Base-by-base conservation (phyloP, 179 eudicot species). In the Drosera spatulata region DNA sequence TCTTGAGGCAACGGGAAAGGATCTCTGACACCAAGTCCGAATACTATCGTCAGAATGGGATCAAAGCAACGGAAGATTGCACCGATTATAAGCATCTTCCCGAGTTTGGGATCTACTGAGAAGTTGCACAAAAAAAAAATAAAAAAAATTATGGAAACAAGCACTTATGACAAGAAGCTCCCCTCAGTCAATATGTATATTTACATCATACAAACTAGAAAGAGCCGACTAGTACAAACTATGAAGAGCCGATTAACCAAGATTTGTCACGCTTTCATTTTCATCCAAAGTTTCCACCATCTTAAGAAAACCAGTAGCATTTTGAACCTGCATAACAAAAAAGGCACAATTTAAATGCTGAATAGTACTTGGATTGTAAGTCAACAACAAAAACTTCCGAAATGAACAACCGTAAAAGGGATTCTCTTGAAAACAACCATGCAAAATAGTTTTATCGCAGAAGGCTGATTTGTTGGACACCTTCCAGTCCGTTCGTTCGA, bases 1-100 rank as follows among this genome's bases (percentile, higher is more conserved):
- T 94, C 97, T 70, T 90, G 97, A 58, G 99, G 99, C 74, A 94
- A 82, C 69, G 90, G 95, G 71, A 94, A 94, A 71, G 99, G 99
- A 73, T 94, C 99, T 71, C 93, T 86, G 66, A 90, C 94, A 69
- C 99, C 90, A 13, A 94, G 90, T 44, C 94, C 99, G 61, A 97
- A 93, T 49, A 90, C 99, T 75, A 94, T 85, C 9, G 99, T 94
- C 69, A 94, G 62, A 67, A 94, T 76, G 66, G 99, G 99, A 69
- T 94, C 99, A 79, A 86, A 86, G 80, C 99, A 94, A 67, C 83
- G 76, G 73, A 90, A 94, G 48, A 94, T 78, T 62, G 99, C 94
- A 51, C 99, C 99, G 95, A 94, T 90, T 59, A 94, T 76, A 54
- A 94, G 77, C 99, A 94, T 76, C 90, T n/a, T n/a, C n/a, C n/a